Base-by-base conservation (phyloP, 441 rosid genomes). In the Gossypium gossypioides region DNA sequence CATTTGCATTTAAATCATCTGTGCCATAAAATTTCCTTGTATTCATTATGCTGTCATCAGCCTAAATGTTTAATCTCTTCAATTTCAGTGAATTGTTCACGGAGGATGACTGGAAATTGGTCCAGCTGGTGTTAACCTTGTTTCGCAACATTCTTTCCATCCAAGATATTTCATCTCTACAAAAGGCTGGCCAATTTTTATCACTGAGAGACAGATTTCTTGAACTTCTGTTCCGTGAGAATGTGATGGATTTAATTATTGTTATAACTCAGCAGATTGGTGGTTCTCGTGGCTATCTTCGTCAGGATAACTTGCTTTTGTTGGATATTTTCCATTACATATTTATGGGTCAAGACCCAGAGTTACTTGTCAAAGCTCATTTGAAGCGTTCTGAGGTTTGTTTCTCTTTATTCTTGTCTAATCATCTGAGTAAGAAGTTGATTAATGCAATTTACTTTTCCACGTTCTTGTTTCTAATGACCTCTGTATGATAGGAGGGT, bases 51-150 rank as follows among this genome's bases (percentile, higher is more conserved):
- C 65, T 57, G 32, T 50, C 55, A 18, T 9, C 18, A 15, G 42
- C 24, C 10, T 19, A 48, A 60, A 34, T 65, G 69, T 19, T 73
- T 46, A 48, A 52, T 22, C 15, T 64, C 65, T 51, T 84, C 37
- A 3, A 56, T 61, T 75, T 18, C 91, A 93, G 99, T 64, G 91
- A 93, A 64, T 67, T 75, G 51, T 90, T 93, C 76, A 79, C 82
- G 0, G 98, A 93, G 81, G 98, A 96, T 79, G 97, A 96, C 77
- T 93, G 98, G 99, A 96, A 96, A 84, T 76, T 96, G 87, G 85
- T 91, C 76, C 98, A 93, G 86, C 90, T 96, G 56, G 87, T 93
- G 25, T 85, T 96, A 78, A 91, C 98, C 50, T 76, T 93, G 25
- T 91, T 96, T 73, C 85, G 94, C 69, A 96, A 96, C 74, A 71